Evolutionary conservation across 1,284 basidiomycete genomes (phyloP), one percentile per base, ranked within the genome.

Genomic region (Pholiota adiposa): DNA sequence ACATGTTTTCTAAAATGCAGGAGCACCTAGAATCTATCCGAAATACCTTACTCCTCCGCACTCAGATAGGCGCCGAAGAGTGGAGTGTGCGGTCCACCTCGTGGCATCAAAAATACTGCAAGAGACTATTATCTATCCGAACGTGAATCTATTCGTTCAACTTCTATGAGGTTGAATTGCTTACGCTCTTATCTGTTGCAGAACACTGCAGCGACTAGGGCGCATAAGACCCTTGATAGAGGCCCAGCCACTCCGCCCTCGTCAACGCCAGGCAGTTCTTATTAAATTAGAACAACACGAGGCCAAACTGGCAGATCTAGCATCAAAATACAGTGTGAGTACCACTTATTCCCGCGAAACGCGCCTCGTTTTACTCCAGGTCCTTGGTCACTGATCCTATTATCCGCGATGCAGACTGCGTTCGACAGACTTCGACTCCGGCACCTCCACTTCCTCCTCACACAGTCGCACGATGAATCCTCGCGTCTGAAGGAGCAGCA

Each of bases 221-320:
- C 60, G 65, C 46, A 62, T 74, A 51, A 64, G 69, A 40, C 61
- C 63, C 25, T 63, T 68, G 34, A 60, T 71, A 41, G 69, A 70
- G 41, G 59, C 44, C n/a, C 66, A 63, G 27, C 60, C 66, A 18
- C 62, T 69, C 53, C 69, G 68, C n/a, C 65, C 66, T 51, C 67
- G 68, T 25, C 70, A 70, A 56, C 61, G 68, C 4, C 65, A 61
- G 19, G 66, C 61, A 25, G 65, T 71, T 25, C 60, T 72, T 46
- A 62, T 67, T 41, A 75, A 74, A 69, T 67, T 75, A 53, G 66
- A 70, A 58, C 68, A 74, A 66, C 73, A 74, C 64, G 74, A 76
- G 61, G 58, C 62, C 48, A 77, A 77, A 60, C 61, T 77, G 51
- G 61, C 63, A 29, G 72, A 77, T 63, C 65, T 77, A 23, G 67